Conservation (phyloP, 73 alveolate species). For the Symbiodinium pilosum region DNA sequence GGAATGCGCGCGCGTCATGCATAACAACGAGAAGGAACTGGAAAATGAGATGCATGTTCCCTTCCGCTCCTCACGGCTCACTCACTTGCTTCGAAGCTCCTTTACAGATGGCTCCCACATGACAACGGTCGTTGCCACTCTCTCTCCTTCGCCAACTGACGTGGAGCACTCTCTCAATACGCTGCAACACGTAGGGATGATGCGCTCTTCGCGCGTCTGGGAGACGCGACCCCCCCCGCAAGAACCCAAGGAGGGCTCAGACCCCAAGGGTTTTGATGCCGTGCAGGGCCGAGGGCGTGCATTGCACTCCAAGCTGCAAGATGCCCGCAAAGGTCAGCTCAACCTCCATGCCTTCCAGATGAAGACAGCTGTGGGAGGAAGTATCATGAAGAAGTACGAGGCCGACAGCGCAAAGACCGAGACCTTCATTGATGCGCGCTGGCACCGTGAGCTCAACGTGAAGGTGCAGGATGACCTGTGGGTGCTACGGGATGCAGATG, state of each 20-base stretch:
- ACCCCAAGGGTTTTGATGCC: slow-evolving; percentile 26
- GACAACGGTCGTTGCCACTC: slow-evolving; percentile 90
- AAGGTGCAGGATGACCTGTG: slow-evolving; percentile 41
- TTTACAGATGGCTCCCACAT: slow-evolving; percentile 38
- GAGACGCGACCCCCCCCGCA: not conserved
- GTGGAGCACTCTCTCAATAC: slow-evolving; percentile 91
- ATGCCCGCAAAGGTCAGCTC: slow-evolving; percentile 90
- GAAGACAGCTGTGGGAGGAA: slow-evolving; percentile 83
- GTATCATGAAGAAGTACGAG: slow-evolving; percentile 77
- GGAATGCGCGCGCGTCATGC: slow-evolving; percentile 92
- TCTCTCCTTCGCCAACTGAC: slow-evolving; percentile 81
- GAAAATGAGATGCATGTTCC: slow-evolving; percentile 40
- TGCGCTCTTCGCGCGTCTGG: slow-evolving; percentile 86
- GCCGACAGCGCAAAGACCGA: slow-evolving; percentile 54
- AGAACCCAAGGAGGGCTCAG: not conserved
- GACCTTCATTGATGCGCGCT: slow-evolving; percentile 93
- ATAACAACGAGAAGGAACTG: slow-evolving; percentile 2
- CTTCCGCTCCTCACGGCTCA: slow-evolving; percentile 72
- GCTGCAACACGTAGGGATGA: slow-evolving; percentile 92
- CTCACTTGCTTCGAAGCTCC: slow-evolving; percentile 71
- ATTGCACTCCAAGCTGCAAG: slow-evolving; percentile 72
- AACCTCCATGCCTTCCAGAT: slow-evolving; percentile 73
- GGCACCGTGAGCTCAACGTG: slow-evolving; percentile 87
- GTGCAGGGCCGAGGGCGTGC: slow-evolving; percentile 93
- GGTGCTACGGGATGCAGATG: slow-evolving; percentile 92